Evolutionary conservation across 768 basidiomycete species (phyloP).

Genomic region (Russula olivacea): DNA sequence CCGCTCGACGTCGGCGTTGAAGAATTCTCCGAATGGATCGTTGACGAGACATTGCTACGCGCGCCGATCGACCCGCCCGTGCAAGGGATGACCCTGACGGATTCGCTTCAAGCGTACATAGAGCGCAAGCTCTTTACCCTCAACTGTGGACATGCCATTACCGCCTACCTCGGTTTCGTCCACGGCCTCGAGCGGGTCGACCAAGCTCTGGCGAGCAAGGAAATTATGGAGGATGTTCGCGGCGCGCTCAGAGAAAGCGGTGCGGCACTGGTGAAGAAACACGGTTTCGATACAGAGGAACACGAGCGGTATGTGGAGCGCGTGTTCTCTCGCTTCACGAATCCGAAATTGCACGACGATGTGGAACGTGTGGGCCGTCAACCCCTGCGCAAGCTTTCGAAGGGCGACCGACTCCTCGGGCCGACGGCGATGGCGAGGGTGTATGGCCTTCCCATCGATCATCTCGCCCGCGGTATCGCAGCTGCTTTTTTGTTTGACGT

Average conservation of each 20-base stretch:
- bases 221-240: conserved; percentile 30
- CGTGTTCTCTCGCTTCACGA: conserved; percentile 33
- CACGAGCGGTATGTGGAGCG: conserved; percentile 33
- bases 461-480: conserved; percentile 34
- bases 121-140: conserved; percentile 42
- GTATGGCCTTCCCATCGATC: conserved; percentile 30
- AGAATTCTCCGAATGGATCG: conserved; percentile 39
- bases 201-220: conserved; percentile 31
- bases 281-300: conserved; percentile 27
- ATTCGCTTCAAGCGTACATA: conserved; percentile 34
- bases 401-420: conserved; percentile 35
- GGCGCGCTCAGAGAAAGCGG: conserved; percentile 36
- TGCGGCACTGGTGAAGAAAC: conserved; percentile 33
- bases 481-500: conserved; percentile 34
- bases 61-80: conserved; percentile 28
- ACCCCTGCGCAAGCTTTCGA: conserved; percentile 37
- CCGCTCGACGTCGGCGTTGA: conserved; percentile 38
- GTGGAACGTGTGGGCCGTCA: conserved; percentile 36
- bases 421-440: conserved; percentile 34
- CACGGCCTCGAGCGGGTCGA: conserved; percentile 32
- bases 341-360: conserved; percentile 35
- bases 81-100: conserved; percentile 32
- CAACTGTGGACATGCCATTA: conserved; percentile 38
- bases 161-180: conserved; percentile 37
- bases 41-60: conserved; percentile 33